Evolutionary conservation across 129 eudicot genomes (phyloP).

Genomic region (Arctium minus): DNA sequence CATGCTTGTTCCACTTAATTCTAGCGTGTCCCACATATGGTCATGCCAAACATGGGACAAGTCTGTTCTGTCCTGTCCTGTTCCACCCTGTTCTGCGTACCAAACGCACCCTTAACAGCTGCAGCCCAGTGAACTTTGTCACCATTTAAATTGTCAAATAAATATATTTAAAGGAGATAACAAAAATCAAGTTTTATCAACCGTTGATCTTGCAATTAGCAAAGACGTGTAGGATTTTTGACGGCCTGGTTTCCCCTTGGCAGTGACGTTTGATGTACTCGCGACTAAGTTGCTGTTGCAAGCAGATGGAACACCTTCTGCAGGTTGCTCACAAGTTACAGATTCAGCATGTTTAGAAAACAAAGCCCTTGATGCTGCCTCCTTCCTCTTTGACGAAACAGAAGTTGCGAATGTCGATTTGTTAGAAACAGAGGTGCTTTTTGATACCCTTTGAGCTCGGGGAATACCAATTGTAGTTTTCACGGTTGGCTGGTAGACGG

Average conservation of each 20-base stretch:
- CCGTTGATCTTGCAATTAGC: conserved; percentile 79
- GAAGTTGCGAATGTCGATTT: conserved; percentile 28
- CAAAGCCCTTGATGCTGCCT: conserved; percentile 22
- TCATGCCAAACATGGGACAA: too few species aligned
- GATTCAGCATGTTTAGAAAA: conserved; percentile 20
- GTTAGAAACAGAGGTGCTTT: conserved; percentile 24
- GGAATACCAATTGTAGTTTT: conserved; percentile 26
- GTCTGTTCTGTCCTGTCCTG: too few species aligned
- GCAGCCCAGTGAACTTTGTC: conserved; percentile 15
- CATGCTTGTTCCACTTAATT: too few species aligned
- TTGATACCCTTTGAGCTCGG: conserved; percentile 33
- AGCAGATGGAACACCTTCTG: conserved; percentile 24
- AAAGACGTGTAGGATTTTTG: conserved; percentile 75
- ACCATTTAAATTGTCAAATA: not conserved
- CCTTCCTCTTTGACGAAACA: conserved; percentile 38
- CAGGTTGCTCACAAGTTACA: conserved; percentile 36
- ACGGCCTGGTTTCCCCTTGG: conserved; percentile 59
- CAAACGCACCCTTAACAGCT: conserved; percentile 25
- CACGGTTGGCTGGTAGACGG: conserved; percentile 44
- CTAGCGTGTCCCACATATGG: too few species aligned
- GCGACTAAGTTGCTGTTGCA: conserved; percentile 21
- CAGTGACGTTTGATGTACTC: conserved; percentile 24
- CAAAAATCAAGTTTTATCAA: conserved; percentile 2
- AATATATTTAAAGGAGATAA: not conserved
- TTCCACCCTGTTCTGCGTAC: too few species aligned